These are phyloP conservation scores for Nicotiana benthamiana DNA, from an alignment of 257 asterid species.

Conservation along the genomic window DNA sequence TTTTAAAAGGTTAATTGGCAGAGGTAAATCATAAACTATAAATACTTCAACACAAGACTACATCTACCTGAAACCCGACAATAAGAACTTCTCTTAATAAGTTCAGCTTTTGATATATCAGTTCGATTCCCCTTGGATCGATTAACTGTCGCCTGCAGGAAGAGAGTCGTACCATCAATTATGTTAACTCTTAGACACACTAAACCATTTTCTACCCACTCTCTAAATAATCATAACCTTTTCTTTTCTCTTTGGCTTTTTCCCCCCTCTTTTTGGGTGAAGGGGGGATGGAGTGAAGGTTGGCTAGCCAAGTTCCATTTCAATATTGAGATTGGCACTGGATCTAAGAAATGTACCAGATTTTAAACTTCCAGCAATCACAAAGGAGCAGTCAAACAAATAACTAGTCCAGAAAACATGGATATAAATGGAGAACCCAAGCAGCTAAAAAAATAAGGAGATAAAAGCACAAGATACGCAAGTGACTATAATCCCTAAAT, in stretches of 20 bases:
- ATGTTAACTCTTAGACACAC: background rate
- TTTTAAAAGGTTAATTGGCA: background rate
- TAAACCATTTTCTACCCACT: background rate
- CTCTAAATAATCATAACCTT: background rate
- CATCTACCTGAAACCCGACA: slow-evolving; percentile 75
- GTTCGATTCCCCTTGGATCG: slow-evolving; percentile 91
- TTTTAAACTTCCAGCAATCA: background rate
- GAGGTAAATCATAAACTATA: background rate
- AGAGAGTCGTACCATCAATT: background rate
- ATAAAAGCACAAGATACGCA: background rate
- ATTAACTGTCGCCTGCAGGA: slow-evolving; percentile 71
- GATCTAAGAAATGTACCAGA: background rate
- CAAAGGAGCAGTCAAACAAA: background rate
- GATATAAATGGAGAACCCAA: background rate
- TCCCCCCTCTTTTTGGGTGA: background rate
- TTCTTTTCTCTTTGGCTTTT: background rate
- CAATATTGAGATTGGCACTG: background rate
- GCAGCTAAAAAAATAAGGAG: background rate
- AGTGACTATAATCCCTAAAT: background rate
- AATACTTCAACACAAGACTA: background rate
- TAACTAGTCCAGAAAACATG: background rate
- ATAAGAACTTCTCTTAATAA: slow-evolving; percentile 76
- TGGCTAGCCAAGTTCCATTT: background rate
- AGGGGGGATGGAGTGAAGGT: background rate
- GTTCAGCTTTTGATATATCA: slow-evolving; percentile 73